A percentile compares a stretch with the other conserved stretches of the same genome.
These are phyloP conservation scores for Conringia planisiliqua DNA, from an alignment of 345 rosid genomes.

Conservation along the genomic window DNA sequence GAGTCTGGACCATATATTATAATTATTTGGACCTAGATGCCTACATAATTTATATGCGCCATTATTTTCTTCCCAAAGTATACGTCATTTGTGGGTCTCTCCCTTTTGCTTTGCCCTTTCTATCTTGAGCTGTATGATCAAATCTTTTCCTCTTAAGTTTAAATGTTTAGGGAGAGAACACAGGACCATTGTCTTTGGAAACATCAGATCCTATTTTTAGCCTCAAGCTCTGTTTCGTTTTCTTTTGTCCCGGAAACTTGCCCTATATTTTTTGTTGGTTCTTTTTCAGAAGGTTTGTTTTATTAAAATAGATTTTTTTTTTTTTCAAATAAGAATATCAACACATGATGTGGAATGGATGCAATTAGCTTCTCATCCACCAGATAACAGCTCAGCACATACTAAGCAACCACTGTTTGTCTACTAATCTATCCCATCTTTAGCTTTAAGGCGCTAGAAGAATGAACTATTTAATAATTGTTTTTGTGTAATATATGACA, in stretches of 20 bases:
- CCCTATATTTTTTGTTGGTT: background rate
- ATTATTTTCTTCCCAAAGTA: background rate
- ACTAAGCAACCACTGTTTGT: constrained; percentile 20
- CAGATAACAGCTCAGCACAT: constrained; percentile 24
- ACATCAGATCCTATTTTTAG: background rate
- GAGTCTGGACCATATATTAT: constrained; percentile 13
- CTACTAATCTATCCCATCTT: background rate
- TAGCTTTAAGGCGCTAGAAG: background rate
- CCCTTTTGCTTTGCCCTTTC: background rate
- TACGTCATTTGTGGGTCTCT: constrained; percentile 8
- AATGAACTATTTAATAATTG: background rate
- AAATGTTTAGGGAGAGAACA: background rate
- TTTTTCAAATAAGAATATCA: background rate
- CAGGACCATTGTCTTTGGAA: background rate
- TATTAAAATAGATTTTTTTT: background rate
- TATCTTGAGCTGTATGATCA: background rate
- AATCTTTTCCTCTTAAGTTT: background rate
- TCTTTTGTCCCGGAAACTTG: background rate
- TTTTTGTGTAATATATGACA: background rate
- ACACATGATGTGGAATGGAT: background rate
- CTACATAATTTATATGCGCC: background rate
- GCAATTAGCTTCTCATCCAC: constrained; percentile 22
- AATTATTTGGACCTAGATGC: background rate
- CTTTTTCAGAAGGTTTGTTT: background rate
- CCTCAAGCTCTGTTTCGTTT: background rate